Evolutionary conservation across 768 basidiomycete species (phyloP), one percentile per base, ranked within the genome.

Genomic region (Stropharia rugosoannulata): DNA sequence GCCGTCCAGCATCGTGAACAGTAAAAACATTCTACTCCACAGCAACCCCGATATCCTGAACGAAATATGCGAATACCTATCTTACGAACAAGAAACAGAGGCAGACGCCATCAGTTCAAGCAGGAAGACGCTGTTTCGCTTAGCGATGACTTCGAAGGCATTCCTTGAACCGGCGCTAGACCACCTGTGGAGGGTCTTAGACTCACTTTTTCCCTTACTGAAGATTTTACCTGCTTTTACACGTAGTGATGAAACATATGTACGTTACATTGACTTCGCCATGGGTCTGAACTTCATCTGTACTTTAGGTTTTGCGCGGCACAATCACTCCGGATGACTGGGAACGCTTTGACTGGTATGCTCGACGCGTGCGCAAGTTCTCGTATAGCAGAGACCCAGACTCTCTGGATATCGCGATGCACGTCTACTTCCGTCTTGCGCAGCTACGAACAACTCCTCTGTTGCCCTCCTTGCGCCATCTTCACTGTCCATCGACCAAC

Each of bases 81-180:
- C 61, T 0, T 60, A 57, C 37, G 62, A 67, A 19, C 51, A 57
- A 13, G 63, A 66, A 29, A 13, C 57, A 6, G 59, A 59, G 12
- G 13, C 57, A 11, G 59, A 63, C 1, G 63, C 66, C n/a, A 51
- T 59, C n/a, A 2, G 5, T 5, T 35, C 15, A 22, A 63, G 59
- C 50, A 60, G 63, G 47, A 52, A 49, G 42, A 59, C 59, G 44
- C 56, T 72, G 1, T 54, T 66, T 5, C 41, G 47, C 12, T 56
- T 63, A 35, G 70, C 72, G 5, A 49, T 68, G 45, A 69, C 68
- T 13, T 70, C 68, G 59, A 67, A 59, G 41, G 61, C 66, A 9
- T 72, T 72, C 46, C 55, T 70, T 41, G 66, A 68, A 51, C 73
- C 70, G 4, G 72, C 70, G 3, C 57, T 73, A 13, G 66, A 72